These are phyloP conservation scores for Arthroderma sp. DNA, from an alignment of 2,329 filamentous ascomycete species.

Conservation along the genomic window DNA sequence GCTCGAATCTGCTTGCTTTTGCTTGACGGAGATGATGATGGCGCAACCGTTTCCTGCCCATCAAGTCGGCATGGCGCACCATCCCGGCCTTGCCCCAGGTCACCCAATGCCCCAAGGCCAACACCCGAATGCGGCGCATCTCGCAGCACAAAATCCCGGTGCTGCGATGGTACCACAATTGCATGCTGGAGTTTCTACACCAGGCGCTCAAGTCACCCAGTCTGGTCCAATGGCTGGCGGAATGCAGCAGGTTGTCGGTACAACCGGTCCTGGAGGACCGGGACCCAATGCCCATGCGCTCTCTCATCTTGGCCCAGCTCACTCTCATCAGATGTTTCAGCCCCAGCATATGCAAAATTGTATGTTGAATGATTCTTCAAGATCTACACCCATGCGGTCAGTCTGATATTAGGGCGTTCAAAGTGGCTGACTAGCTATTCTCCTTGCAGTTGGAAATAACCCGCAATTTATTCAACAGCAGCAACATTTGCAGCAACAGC, in stretches of 20 bases:
- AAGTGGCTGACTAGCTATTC: too few relatives aligned
- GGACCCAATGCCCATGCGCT: slow-evolving; percentile 47
- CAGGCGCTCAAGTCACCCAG: slow-evolving; percentile 46
- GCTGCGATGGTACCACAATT: slow-evolving; percentile 42
- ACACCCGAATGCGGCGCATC: slow-evolving; percentile 43
- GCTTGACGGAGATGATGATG: slow-evolving; percentile 38
- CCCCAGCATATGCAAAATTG: slow-evolving; percentile 33
- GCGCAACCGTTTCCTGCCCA: slow-evolving; percentile 44
- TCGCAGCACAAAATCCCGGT: slow-evolving; percentile 36
- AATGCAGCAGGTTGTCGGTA: slow-evolving; percentile 47
- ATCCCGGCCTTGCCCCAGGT: slow-evolving; percentile 45
- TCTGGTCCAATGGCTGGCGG: slow-evolving; percentile 50
- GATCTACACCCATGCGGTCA: too few relatives aligned
- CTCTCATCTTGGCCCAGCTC: slow-evolving; percentile 43
- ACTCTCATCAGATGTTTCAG: slow-evolving; percentile 40
- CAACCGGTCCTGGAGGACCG: slow-evolving; percentile 35
- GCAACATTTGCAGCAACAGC: slow-evolving; percentile 18
- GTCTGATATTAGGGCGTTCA: background rate
- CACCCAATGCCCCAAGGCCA: slow-evolving; percentile 47
- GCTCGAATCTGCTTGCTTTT: slow-evolving; percentile 18
- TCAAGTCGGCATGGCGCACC: slow-evolving; percentile 44
- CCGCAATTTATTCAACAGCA: slow-evolving; percentile 35
- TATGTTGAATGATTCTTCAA: slow-evolving; percentile 16
- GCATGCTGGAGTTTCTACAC: slow-evolving; percentile 47
- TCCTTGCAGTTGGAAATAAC: slow-evolving; percentile 24